Base-by-base conservation (phyloP, 495 filamentous ascomycete genomes). In the Schizothecium vesticola region DNA sequence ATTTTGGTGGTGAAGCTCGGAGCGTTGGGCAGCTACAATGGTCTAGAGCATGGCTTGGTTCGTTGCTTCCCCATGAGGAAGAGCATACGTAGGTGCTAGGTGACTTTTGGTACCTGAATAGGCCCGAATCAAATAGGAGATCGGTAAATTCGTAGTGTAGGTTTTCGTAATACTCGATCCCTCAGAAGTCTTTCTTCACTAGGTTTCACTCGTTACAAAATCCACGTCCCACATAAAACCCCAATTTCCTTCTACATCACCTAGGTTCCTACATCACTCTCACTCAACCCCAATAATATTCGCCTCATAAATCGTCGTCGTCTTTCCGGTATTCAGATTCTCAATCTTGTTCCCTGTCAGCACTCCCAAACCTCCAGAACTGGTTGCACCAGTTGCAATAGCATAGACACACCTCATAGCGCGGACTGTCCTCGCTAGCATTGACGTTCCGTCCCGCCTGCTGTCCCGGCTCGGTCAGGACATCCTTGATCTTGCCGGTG, bases 271-370 rank as follows among this genome's bases (percentile, higher is more conserved):
- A 13, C 36, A 7, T 8, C 33, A 16, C 28, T 6, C 66, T 68
- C 22, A 36, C 51, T 64, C 66, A 33, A 63, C 19, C 3, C 80
- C 78, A 29, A 82, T 60, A 24, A 82, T 80, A 69, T 81, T 82
- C 63, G 68, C 69, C 72, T 82, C 79, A 62, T 80, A 79, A 13
- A 82, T 65, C 61, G 79, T 72, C 1, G 78, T 77, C 58, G 70
- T 31, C 71, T 80, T 82, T 26, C 80, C 80, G 0, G 80, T 82
- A 69, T 80, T 81, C 28, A 74, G 67, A 56, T 82, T 82, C 65
- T 77, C 64, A 59, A 82, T 81, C 80, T 82, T 28, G 11, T 3
- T 36, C 31, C 3, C 1, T 0, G 31, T 36, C 31, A 36, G 31
- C 31, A 4, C 31, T 13, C 12, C 31, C 31, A 2, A 29, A 25